Evolutionary conservation across 2,329 filamentous ascomycete species (phyloP), one percentile per base, ranked within the genome.

Genomic region (Bretziella fagacearum): DNA sequence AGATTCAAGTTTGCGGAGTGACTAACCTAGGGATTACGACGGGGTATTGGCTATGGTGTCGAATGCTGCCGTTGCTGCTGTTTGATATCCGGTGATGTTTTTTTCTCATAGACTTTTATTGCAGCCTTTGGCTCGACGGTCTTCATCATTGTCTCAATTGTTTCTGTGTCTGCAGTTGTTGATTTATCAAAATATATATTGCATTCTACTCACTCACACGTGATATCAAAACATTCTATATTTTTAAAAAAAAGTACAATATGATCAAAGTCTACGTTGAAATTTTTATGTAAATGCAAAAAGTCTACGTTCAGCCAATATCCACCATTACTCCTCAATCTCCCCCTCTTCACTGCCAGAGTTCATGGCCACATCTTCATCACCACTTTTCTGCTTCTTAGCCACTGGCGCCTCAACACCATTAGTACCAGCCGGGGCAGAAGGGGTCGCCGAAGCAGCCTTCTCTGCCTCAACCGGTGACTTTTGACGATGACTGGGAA

Each of bases 301-400:
- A n/a, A 39, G 17, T 39, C 35, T 39, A 39, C 35, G 35, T 20
- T 13, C 17, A 17, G 18, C 4, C 7, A n/a, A 33, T 8, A 39
- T 20, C n/a, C 23, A 39, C 8, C 15, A 22, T 8, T 46, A 48
- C 43, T 96, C 87, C 63, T 94, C 91, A 56, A 98, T 96, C 66
- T 98, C 91, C 45, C 91, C 91, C 63, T 98, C 91, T 65, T 98
- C 91, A 58, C 87, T 95, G 46, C 91, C 91, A 50, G 83, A 89
- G 57, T 83, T 79, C 48, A 86, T 51, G 18, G 39, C 44, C 20
- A 51, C 45, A 35, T 51, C 49, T 5, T 51, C 41, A 23, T 51
- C 49, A 17, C 27, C 23, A 18, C 20, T 41, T 15, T 47, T 42
- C 11, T 54, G 53, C 22, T 60, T 54, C 20, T 49, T 46, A n/a